Evolutionary conservation across 805 yeast species (phyloP).

Genomic region (Metschnikowia lachancei): DNA sequence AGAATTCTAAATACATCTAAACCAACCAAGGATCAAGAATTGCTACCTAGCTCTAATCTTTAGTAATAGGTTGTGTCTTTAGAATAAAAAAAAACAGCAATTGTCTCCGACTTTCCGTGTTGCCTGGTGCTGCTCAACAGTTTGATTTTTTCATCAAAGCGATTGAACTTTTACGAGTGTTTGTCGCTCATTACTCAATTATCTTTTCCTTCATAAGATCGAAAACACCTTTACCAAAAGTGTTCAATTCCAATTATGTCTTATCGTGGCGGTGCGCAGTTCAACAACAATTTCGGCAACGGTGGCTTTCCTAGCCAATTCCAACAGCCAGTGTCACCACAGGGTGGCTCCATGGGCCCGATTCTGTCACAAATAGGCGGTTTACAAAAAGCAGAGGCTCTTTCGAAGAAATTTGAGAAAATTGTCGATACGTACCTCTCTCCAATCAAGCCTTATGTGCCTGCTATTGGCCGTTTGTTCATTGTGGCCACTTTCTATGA

Average conservation of each 20-base stretch:
- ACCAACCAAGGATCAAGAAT: neutral
- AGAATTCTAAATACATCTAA: neutral
- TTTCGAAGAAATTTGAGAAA: slow-evolving; percentile 55
- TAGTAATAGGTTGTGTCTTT: neutral
- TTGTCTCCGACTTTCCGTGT: neutral
- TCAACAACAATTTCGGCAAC: slow-evolving; percentile 32
- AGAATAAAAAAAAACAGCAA: neutral
- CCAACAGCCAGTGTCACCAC: slow-evolving; percentile 14
- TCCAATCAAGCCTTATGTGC: slow-evolving; percentile 70
- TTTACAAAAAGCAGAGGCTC: slow-evolving; percentile 45
- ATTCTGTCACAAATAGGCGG: slow-evolving; percentile 29
- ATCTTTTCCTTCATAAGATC: neutral
- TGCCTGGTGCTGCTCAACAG: neutral
- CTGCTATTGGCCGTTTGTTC: slow-evolving; percentile 82
- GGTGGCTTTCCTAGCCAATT: slow-evolving; percentile 13
- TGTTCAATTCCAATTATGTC: slow-evolving; percentile 28
- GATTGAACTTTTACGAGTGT: neutral
- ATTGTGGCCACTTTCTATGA: slow-evolving; percentile 93
- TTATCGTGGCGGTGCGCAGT: slow-evolving; percentile 45
- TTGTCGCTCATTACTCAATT: neutral
- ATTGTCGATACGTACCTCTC: slow-evolving; percentile 48
- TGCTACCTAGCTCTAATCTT: neutral
- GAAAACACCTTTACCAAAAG: neutral
- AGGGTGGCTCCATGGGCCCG: slow-evolving; percentile 21
- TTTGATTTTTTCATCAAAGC: neutral